Evolutionary conservation across 1,139 yeast genomes (phyloP), one percentile per base, ranked within the genome.

Genomic region (Hansenula sp.): DNA sequence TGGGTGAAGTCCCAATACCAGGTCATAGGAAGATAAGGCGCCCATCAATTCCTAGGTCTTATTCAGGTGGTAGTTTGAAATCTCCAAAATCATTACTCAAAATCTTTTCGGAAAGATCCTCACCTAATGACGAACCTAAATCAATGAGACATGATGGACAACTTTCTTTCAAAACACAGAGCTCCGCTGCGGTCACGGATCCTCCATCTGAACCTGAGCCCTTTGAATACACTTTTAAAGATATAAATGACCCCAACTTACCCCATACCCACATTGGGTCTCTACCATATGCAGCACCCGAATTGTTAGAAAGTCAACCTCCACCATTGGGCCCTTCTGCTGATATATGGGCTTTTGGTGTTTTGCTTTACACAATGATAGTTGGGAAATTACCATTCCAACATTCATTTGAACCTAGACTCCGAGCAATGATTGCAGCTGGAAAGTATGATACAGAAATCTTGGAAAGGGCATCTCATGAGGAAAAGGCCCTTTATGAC

Each of bases 281-380:
- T 1, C 70, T 91, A 33, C 97, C 97, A 0, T 91, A 89, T 60
- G 96, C 96, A 0, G 77, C 96, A 0, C 98, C 98, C 0, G 96
- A 91, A 59, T 69, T 89, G 30, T 68, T 90, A 42, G 68, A 72
- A 34, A 82, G 87, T 1, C 70, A 74, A 25, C 87, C 87, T 1
- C 83, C 86, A 3, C 81, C 86, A 3, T 70, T 84, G 45, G 84
- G 86, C 1, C 86, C 90, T 0, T 71, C 81, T 44, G 84, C 89
- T 1, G 98, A 91, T 63, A 76, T 87, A 11, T 91, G 97, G 97
- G 95, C 97, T 0, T 71, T 86, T 42, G 98, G 97, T 2, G 88
- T 90, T 0, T 68, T 86, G 48, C 55, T 84, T 11, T 89, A 79
- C 60, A 80, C 95, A 1, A 76, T 89, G 78, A 67, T 84, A 38